Percentiles rank a stretch among this genome's conserved stretches.
phyloP scores from a whole-genome alignment of 2,329 filamentous ascomycete genomes.

The Colletotrichum tamarilloi region DNA sequence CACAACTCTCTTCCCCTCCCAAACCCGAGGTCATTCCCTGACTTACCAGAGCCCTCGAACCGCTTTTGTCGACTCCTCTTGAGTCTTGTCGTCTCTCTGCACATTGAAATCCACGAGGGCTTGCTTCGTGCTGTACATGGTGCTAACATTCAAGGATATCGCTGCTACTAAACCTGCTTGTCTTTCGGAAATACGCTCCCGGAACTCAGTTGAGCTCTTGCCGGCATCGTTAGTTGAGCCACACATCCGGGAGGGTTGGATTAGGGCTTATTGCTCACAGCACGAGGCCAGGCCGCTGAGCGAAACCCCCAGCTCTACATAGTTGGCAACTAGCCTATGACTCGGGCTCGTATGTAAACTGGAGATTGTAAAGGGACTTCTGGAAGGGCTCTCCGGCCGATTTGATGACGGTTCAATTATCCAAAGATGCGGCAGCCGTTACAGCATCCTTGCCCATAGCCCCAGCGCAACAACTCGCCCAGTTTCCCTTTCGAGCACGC shows the following conservation, averaged over 20 bases:
- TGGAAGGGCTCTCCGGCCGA: background rate
- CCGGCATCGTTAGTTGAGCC: background rate
- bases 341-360: background rate
- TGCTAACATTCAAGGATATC: background rate
- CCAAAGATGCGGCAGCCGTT: conserved; percentile 8
- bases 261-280: background rate
- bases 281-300: background rate
- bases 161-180: too few species aligned
- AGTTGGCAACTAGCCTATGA: background rate
- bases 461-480: background rate
- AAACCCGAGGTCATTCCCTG: background rate
- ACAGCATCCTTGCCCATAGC: conserved; percentile 3
- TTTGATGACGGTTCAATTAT: conserved; percentile 3
- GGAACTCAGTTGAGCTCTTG: background rate
- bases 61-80: background rate
- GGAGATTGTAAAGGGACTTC: background rate
- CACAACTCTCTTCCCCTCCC: background rate
- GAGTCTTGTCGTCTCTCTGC: background rate
- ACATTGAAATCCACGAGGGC: background rate
- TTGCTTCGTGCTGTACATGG: background rate
- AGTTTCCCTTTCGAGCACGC: background rate
- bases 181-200: background rate
- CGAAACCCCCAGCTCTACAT: background rate
- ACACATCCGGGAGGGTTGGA: background rate
- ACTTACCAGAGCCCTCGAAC: background rate